These are phyloP conservation scores for Fragaria vesca DNA, from an alignment of 306 rosid genomes.

Conservation along the genomic window DNA sequence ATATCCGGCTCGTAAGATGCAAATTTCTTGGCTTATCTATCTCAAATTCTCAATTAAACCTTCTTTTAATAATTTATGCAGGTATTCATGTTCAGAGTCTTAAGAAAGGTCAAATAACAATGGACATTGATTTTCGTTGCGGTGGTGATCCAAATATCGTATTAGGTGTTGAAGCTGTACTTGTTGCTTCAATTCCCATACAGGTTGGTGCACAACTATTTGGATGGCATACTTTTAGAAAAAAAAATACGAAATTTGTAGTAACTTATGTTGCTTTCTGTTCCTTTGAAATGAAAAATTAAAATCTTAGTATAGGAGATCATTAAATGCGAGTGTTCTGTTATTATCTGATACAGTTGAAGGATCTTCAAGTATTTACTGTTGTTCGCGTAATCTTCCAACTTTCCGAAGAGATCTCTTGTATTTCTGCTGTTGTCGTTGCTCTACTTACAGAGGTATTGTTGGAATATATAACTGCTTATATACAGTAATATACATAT, in stretches of 20 bases:
- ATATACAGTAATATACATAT: background rate
- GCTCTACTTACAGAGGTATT: conserved; percentile 94
- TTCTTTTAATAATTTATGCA: conserved; percentile 33
- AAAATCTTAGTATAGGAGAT: background rate
- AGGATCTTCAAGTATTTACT: conserved; percentile 94
- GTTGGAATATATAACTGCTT: background rate
- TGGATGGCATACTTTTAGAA: background rate
- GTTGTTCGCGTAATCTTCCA: conserved; percentile 89
- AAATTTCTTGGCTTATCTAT: background rate
- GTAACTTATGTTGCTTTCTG: conserved; percentile 8
- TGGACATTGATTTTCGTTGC: conserved; percentile 97
- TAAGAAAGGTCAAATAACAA: conserved; percentile 84
- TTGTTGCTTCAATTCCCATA: conserved; percentile 95
- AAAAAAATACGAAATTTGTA: background rate
- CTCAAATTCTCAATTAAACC: conserved; percentile 1
- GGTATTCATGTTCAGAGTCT: conserved; percentile 95
- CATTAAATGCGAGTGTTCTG: conserved; percentile 6
- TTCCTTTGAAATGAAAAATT: conserved; percentile 10
- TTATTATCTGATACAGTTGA: conserved; percentile 58
- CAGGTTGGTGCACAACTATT: conserved; percentile 53
- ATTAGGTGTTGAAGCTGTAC: conserved; percentile 91
- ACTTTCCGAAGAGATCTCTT: conserved; percentile 91
- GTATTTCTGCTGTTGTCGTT: conserved; percentile 95
- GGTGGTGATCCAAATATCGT: conserved; percentile 94
- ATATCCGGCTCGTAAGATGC: background rate